phyloP scores from a whole-genome alignment of 176 grass and related monocot genomes.

The Ananas comosus region DNA sequence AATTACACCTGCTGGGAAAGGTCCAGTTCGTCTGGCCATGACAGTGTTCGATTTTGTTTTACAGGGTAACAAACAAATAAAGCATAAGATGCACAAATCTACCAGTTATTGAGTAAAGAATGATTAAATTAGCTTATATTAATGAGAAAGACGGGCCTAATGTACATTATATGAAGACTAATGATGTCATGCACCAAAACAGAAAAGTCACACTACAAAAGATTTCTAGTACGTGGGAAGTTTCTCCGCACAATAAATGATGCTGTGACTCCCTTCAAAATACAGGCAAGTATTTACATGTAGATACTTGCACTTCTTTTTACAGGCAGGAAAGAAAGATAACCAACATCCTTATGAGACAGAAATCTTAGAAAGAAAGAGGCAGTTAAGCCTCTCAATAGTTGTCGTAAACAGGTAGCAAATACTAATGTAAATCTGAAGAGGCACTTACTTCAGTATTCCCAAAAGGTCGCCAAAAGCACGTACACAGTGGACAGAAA shows the following conservation, averaged over 20 bases:
- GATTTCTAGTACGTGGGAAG: no score
- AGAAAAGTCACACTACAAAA: no score
- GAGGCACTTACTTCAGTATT: slow-evolving; percentile 51
- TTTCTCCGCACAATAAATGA: no score
- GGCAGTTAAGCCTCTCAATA: neutral
- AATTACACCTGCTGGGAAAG: slow-evolving; percentile 67
- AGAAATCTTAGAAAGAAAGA: no score
- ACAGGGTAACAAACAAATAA: neutral
- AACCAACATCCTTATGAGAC: neutral
- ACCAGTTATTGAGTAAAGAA: slow-evolving; percentile 1
- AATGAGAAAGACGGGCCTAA: no score
- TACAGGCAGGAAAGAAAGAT: neutral
- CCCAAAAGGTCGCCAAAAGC: slow-evolving; percentile 79
- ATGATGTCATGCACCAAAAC: no score
- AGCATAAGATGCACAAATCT: neutral
- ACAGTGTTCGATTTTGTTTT: slow-evolving; percentile 16
- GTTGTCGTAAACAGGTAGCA: neutral
- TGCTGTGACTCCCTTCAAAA: no score
- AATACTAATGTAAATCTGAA: neutral
- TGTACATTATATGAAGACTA: no score
- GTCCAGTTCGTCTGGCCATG: slow-evolving; percentile 44
- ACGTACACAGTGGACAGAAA: slow-evolving; percentile 81
- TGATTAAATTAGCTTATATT: neutral
- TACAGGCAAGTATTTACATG: no score
- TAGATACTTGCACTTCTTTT: neutral